A percentile compares a stretch with the other conserved stretches of the same genome.
Evolutionary conservation across 2,329 filamentous ascomycete genomes (phyloP).

Genomic region (Polychaeton citri): DNA sequence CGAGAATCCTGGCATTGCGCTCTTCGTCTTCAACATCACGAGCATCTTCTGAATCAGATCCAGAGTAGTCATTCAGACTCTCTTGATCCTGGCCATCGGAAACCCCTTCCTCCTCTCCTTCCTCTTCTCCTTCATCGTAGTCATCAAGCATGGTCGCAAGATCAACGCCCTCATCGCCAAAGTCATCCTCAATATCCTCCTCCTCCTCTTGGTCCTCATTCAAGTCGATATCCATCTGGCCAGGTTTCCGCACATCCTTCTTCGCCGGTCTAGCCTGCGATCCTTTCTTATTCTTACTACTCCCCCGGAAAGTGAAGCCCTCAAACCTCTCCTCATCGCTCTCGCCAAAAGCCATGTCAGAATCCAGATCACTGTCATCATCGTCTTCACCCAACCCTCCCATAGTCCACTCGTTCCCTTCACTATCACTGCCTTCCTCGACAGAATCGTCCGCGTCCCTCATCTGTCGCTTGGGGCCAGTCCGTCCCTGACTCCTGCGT

Average conservation of each 20-base stretch:
- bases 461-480: slow-evolving; percentile 13
- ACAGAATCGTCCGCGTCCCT: slow-evolving; percentile 31
- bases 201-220: slow-evolving; percentile 31
- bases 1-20: slow-evolving; percentile 52
- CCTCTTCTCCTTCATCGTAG: slow-evolving; percentile 34
- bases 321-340: slow-evolving; percentile 80
- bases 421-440: slow-evolving; percentile 69
- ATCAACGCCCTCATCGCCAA: slow-evolving; percentile 51
- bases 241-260: slow-evolving; percentile 30
- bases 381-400: slow-evolving; percentile 52
- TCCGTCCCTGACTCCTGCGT: slow-evolving; percentile 19
- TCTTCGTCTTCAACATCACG: slow-evolving; percentile 41
- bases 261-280: slow-evolving; percentile 21
- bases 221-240: slow-evolving; percentile 32
- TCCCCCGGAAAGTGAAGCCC: slow-evolving; percentile 56
- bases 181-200: slow-evolving; percentile 41
- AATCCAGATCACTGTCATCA: slow-evolving; percentile 56
- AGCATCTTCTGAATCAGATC: slow-evolving; percentile 14
- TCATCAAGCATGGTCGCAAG: slow-evolving; percentile 47
- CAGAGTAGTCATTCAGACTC: slow-evolving; percentile 21
- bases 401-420: slow-evolving; percentile 74
- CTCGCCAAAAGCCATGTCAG: slow-evolving; percentile 73
- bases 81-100: slow-evolving; percentile 13
- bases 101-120: slow-evolving; percentile 13
- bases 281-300: slow-evolving; percentile 30